These are phyloP conservation scores for Ephemerocybe angulata DNA, from an alignment of 768 basidiomycete genomes.

Conservation along the genomic window DNA sequence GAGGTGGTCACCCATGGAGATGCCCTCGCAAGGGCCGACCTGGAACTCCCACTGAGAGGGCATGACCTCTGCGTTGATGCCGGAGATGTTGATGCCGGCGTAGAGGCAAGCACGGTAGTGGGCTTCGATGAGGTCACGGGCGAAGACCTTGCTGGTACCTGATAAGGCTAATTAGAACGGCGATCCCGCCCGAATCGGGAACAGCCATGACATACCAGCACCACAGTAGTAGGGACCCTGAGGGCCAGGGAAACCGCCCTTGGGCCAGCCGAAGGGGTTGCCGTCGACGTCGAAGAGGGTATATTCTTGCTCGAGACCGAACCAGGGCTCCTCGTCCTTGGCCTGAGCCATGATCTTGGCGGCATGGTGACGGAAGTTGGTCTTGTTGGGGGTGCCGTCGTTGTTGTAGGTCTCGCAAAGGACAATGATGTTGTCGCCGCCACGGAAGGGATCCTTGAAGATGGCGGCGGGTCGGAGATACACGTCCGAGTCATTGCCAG, in stretches of 20 bases:
- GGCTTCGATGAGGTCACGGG: slow-evolving; percentile 97
- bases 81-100: slow-evolving; percentile 94
- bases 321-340: slow-evolving; percentile 83
- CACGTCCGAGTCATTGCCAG: slow-evolving; percentile 93
- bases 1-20: slow-evolving; percentile 98
- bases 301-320: slow-evolving; percentile 99
- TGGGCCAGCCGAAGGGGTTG: slow-evolving; percentile 92
- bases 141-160: slow-evolving; percentile 97
- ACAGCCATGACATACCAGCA: slow-evolving; percentile 62
- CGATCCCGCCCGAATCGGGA: not conserved
- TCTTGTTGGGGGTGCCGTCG: slow-evolving; percentile 96
- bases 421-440: slow-evolving; percentile 96
- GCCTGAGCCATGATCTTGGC: slow-evolving; percentile 95
- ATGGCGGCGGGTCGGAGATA: slow-evolving; percentile 95
- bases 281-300: slow-evolving; percentile 94
- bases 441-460: slow-evolving; percentile 99
- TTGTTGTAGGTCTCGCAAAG: slow-evolving; percentile 98
- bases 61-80: slow-evolving; percentile 99
- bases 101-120: slow-evolving; percentile 98
- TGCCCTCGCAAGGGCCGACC: slow-evolving; percentile 96
- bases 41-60: slow-evolving; percentile 99
- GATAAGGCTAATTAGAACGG: slow-evolving; percentile 17
- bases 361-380: slow-evolving; percentile 92
- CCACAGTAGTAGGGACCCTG: slow-evolving; percentile 99
- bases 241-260: slow-evolving; percentile 98